Conservation (phyloP, 306 rosid species). For the Vigna nakashimae region DNA sequence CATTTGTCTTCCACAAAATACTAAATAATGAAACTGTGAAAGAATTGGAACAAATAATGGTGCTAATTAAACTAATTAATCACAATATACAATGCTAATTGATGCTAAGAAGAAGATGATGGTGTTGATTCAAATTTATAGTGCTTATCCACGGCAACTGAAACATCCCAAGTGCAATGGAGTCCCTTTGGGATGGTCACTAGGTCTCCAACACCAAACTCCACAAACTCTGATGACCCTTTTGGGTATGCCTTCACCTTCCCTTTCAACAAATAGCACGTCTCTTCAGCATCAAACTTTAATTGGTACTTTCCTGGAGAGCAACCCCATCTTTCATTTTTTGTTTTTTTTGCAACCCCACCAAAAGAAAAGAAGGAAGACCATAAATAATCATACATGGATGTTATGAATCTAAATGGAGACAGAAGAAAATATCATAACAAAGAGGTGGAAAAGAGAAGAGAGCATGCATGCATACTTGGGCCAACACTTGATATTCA, state of each 20-base stretch:
- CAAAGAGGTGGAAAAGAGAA: neutral
- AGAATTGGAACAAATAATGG: constrained; percentile 31
- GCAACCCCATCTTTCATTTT: constrained; percentile 84
- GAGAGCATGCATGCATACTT: constrained; percentile 57
- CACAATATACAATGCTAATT: neutral
- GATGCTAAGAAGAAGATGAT: constrained; percentile 5
- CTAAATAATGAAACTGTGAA: constrained; percentile 32
- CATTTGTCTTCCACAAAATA: constrained; percentile 9
- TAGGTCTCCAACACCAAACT: constrained; percentile 96
- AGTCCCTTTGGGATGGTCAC: constrained; percentile 90
- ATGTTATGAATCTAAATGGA: constrained; percentile 15
- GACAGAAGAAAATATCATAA: neutral
- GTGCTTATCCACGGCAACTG: constrained; percentile 90
- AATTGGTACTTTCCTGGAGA: constrained; percentile 92
- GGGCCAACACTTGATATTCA: constrained; percentile 97
- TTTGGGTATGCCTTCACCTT: constrained; percentile 88
- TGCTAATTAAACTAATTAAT: neutral
- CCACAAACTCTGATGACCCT: constrained; percentile 80
- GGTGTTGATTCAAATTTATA: constrained; percentile 67
- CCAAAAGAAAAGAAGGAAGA: neutral
- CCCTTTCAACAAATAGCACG: constrained; percentile 89
- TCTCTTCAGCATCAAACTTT: constrained; percentile 95
- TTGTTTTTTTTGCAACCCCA: neutral
- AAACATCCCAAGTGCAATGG: constrained; percentile 98
- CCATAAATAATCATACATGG: neutral